A percentile compares a stretch with the other conserved stretches of the same genome.
Conservation (phyloP, 1,284 basidiomycete species). For the Ceratobasidium sp. region DNA sequence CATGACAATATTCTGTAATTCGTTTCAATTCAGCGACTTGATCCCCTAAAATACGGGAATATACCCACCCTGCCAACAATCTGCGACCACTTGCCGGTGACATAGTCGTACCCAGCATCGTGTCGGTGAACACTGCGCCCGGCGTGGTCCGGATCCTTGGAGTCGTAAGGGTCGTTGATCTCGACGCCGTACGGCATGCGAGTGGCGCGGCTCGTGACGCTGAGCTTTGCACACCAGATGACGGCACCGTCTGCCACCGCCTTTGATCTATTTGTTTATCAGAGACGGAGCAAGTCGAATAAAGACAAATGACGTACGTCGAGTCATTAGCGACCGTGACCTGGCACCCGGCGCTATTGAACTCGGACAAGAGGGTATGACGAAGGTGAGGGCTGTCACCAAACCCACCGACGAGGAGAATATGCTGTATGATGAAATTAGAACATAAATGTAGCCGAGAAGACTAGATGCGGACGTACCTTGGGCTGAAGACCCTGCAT, state of each 20-base stretch:
- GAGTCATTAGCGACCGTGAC: slow-evolving; percentile 33
- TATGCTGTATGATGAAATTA: slow-evolving; percentile 1
- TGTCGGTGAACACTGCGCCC: not conserved
- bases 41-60: not conserved
- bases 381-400: slow-evolving; percentile 25
- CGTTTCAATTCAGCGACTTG: not conserved
- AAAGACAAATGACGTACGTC: slow-evolving; percentile 21
- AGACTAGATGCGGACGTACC: not conserved
- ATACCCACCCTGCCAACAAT: slow-evolving; percentile 28
- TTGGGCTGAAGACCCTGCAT: slow-evolving; percentile 2
- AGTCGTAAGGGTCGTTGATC: not conserved
- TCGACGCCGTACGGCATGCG: slow-evolving; percentile 20
- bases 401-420: slow-evolving; percentile 18
- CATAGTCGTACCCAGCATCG: slow-evolving; percentile 12
- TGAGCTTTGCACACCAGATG: slow-evolving; percentile 29
- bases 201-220: slow-evolving; percentile 26
- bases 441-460: not conserved
- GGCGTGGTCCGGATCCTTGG: slow-evolving; percentile 1
- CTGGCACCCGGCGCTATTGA: not conserved
- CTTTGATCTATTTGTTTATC: slow-evolving; percentile 12
- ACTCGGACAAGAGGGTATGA: not conserved
- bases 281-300: not conserved
- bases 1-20: slow-evolving; percentile 22
- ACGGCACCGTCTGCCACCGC: slow-evolving; percentile 40
- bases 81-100: slow-evolving; percentile 26